These are phyloP conservation scores for Phialocephala sp. DNA, from an alignment of 2,329 filamentous ascomycete genomes.

Conservation along the genomic window DNA sequence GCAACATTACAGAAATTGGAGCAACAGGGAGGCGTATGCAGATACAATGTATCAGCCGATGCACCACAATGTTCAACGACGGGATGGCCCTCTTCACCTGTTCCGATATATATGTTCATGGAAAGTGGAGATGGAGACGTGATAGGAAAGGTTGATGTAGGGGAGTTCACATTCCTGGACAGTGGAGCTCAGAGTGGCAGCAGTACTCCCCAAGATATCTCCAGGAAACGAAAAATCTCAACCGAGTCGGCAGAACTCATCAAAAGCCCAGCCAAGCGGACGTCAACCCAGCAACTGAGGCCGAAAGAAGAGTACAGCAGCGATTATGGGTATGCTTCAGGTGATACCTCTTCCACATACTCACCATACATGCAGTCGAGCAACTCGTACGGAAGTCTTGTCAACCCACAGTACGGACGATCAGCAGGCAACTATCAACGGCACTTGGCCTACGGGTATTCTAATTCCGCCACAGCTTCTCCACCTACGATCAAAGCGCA, in stretches of 20 bases:
- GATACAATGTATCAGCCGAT: slow-evolving; percentile 75
- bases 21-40: slow-evolving; percentile 64
- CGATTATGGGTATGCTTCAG: slow-evolving; percentile 59
- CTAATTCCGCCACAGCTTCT: slow-evolving; percentile 46
- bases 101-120: slow-evolving; percentile 64
- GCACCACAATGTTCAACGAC: slow-evolving; percentile 70
- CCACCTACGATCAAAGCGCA: slow-evolving; percentile 51
- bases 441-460: slow-evolving; percentile 49
- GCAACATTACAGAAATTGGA: slow-evolving; percentile 67
- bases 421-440: slow-evolving; percentile 45
- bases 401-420: slow-evolving; percentile 42
- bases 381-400: slow-evolving; percentile 46
- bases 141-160: slow-evolving; percentile 59
- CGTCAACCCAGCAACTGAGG: slow-evolving; percentile 52
- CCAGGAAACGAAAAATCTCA: slow-evolving; percentile 62
- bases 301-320: slow-evolving; percentile 57
- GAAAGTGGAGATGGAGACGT: slow-evolving; percentile 60
- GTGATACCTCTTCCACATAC: slow-evolving; percentile 50
- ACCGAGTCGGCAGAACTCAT: slow-evolving; percentile 53
- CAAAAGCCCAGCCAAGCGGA: slow-evolving; percentile 54
- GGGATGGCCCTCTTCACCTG: slow-evolving; percentile 58
- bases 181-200: slow-evolving; percentile 43
- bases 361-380: slow-evolving; percentile 57
- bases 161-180: slow-evolving; percentile 66
- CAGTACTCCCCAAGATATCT: slow-evolving; percentile 46